Base-by-base conservation (phyloP, 331 rosid species). In the Cydonia oblonga region DNA sequence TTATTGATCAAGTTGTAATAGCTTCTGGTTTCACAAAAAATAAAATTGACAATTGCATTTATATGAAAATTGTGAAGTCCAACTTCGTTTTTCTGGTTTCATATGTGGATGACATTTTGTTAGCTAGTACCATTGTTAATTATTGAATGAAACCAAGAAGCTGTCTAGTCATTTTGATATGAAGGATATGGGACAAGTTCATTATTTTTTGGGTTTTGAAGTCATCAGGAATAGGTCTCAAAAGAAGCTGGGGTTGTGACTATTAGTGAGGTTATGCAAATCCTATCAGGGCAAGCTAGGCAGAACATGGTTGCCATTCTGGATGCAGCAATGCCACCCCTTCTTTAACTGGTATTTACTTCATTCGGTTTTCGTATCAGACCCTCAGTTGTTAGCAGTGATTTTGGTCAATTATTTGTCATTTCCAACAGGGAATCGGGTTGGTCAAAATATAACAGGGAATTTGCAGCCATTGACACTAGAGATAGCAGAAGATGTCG, bases 311-410 rank as follows among this genome's bases (percentile, higher is more conserved):
- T 90, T 81, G 69, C 89, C 65, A 84, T 91, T 79, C 76, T 90
- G 58, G 98, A 93, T 72, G 91, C 83, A 75, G 88, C 97, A 67
- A 86, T 90, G 87, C 98, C 98, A 32, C 92, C 32, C 97, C 90
- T 78, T 75, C 89, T 81, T 84, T 89, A 74, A 76, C 68, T 33
- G 97, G 96, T 90, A 87, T 52, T 5, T 65, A 56, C 66, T 14
- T 69, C 74, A 61, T 58, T 76, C 28, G 16, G 64, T 33, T 77
- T 49, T 66, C 3, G 12, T 49, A 60, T 73, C 35, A 58, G 15
- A 58, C 71, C 44, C 20, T 83, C 22, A 32, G 32, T 73, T 32
- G 51, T 76, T 57, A 64, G 71, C 28, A 54, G 29, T 71, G 70
- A 59, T 59, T 75, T 74, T 84, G 78, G 42, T 81, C 74, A 64